Evolutionary conservation across 345 rosid genomes (phyloP).

Genomic region (Euphorbia tirucalli): DNA sequence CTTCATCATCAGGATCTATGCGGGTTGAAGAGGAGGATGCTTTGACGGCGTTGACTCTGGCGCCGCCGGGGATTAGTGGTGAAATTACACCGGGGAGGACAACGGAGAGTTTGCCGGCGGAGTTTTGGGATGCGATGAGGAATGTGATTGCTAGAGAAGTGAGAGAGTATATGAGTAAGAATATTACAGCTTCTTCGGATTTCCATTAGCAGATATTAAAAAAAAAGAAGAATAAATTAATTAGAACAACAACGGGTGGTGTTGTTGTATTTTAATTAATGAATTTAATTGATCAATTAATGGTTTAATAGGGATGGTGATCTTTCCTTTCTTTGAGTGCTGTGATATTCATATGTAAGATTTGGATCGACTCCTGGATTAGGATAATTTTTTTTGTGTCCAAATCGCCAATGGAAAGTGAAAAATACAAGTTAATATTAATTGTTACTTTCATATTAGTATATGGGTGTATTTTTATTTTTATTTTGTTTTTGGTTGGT

Average conservation of each 20-base stretch:
- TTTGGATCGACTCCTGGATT: no score
- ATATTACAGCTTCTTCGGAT: constrained; percentile 18
- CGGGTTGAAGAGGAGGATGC: constrained; percentile 42
- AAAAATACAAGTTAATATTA: no score
- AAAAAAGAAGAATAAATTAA: not conserved
- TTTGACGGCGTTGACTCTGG: constrained; percentile 64
- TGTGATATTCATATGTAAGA: not conserved
- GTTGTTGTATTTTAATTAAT: not conserved
- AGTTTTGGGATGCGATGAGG: constrained; percentile 68
- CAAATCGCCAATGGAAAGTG: not conserved
- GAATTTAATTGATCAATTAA: not conserved
- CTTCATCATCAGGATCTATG: not conserved
- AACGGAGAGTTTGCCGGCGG: constrained; percentile 37
- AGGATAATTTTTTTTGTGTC: no score
- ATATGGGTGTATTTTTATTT: no score
- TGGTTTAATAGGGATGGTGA: constrained; percentile 2
- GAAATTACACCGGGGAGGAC: constrained; percentile 25
- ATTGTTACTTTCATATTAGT: no score
- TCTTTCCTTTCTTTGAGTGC: no score
- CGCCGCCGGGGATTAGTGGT: constrained; percentile 51
- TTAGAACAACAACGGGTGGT: not conserved
- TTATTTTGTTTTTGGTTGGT: no score
- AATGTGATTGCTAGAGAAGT: constrained; percentile 68
- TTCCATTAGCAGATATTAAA: constrained; percentile 28
- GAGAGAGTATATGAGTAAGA: constrained; percentile 46